Base-by-base conservation (phyloP, 305 asterid genomes). In the Rubia peregrina region DNA sequence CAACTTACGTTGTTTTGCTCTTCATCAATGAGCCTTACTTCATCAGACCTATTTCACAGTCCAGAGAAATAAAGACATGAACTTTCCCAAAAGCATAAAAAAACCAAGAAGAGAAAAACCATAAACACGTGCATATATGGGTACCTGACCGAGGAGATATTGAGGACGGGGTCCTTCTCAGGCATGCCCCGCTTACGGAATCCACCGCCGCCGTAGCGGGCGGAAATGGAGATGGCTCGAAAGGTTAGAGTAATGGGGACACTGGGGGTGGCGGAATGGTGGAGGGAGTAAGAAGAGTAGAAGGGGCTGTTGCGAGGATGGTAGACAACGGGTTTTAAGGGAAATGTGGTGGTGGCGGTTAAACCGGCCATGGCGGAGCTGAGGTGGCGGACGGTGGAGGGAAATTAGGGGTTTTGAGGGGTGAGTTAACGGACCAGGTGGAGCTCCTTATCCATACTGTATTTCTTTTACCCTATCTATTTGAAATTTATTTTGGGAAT, bases 1-100 rank as follows among this genome's bases (percentile, higher is more conserved):
- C 65, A 62, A 77, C 96, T 84, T 76, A 93, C 98, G 91, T 90
- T 93, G 81, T 89, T 93, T 76, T 93, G 96, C 80, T 90, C 81
- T 76, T 82, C 85, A 78, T 93, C 98, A 64, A 93, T 90, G 72
- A 93, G 91, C 88, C 97, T 89, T 71, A 93, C 91, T 70, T 78
- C 80, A 76, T 86, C 95, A 62, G 98, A 90, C 95, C 98, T 93
- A 83, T 74, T 79, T 70, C 79, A 74, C 74, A 69, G 22, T 17
- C 24, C 65, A 69, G 53, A 62, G 42, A 71, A 73, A 40, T 41
- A 62, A 71, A 71, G 11, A 62, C 13, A 14, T 11, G 2, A 24
- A 2, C 5, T 3, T 61, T 62, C 14, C 16, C 48, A 11, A 62
- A 16, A 30, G 55, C 11, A 51, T 38, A 44, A 48, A 26, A 26